phyloP scores from a whole-genome alignment of 805 yeast genomes.

The Pichia occidentalis region DNA sequence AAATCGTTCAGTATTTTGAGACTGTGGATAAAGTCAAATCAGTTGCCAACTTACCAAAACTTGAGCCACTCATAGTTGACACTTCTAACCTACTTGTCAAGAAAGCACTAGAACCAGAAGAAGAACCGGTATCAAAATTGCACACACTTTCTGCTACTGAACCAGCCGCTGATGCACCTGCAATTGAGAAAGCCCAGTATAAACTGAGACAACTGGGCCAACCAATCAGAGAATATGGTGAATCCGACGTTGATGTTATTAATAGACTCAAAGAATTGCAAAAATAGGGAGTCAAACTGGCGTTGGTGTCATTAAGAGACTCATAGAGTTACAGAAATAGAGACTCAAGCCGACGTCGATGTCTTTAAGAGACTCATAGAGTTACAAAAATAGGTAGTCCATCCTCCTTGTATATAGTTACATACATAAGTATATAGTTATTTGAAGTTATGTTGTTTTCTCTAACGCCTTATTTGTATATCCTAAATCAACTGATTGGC shows the following conservation, averaged over 20 bases:
- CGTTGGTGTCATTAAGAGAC: slow-evolving; percentile 19
- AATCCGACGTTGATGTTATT: slow-evolving; percentile 20
- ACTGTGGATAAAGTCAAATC: slow-evolving; percentile 51
- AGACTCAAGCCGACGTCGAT: slow-evolving; percentile 17
- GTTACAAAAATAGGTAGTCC: slow-evolving; percentile 5
- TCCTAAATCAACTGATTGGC: slow-evolving; percentile 20
- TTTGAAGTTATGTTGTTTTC: slow-evolving; percentile 10
- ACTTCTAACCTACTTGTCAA: not conserved
- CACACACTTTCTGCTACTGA: too few relatives aligned
- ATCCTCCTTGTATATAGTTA: slow-evolving; percentile 8
- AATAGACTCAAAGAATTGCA: slow-evolving; percentile 15
- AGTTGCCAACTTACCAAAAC: slow-evolving; percentile 17
- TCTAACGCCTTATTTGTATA: slow-evolving; percentile 17
- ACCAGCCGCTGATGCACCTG: slow-evolving; percentile 15
- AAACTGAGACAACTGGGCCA: slow-evolving; percentile 16
- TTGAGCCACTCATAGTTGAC: slow-evolving; percentile 9
- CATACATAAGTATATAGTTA: slow-evolving; percentile 1
- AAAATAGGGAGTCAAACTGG: slow-evolving; percentile 10
- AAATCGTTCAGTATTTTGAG: slow-evolving; percentile 55
- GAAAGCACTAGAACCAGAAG: not conserved
- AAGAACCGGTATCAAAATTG: too few relatives aligned
- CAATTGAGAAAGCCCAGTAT: slow-evolving; percentile 18
- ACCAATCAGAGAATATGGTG: slow-evolving; percentile 22
- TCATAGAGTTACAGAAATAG: slow-evolving; percentile 10
- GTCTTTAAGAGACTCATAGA: slow-evolving; percentile 17